phyloP scores from a whole-genome alignment of 2,329 filamentous ascomycete species.

The Botrytis hyacinthi region DNA sequence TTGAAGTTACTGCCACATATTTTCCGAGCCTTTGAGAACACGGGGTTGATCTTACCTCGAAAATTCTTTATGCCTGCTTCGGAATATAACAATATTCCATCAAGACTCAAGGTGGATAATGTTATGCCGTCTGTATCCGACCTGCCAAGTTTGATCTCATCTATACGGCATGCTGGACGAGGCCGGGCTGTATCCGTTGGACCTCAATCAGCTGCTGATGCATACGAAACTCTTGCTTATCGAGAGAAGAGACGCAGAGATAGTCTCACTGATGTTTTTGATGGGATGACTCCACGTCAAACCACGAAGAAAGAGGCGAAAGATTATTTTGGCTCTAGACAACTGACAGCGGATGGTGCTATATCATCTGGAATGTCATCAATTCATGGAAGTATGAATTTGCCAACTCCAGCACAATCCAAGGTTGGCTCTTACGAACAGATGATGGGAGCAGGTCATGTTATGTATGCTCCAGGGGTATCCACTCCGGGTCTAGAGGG shows the following conservation, averaged over 20 bases:
- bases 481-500: constrained; percentile 38
- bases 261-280: constrained; percentile 43
- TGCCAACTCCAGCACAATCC: constrained; percentile 47
- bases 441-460: constrained; percentile 68
- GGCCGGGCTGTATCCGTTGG: constrained; percentile 84
- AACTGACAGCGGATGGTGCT: constrained; percentile 29
- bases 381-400: constrained; percentile 40
- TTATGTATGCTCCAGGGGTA: constrained; percentile 40
- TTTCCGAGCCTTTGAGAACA: constrained; percentile 79
- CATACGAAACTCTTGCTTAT: constrained; percentile 92
- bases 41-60: constrained; percentile 76
- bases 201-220: constrained; percentile 93
- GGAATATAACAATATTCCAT: constrained; percentile 82
- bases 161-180: constrained; percentile 73
- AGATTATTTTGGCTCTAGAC: constrained; percentile 23
- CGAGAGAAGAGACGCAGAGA: constrained; percentile 68
- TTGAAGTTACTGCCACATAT: constrained; percentile 77
- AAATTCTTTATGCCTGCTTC: constrained; percentile 90
- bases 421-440: constrained; percentile 64
- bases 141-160: constrained; percentile 76
- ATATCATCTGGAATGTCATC: constrained; percentile 44
- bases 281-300: constrained; percentile 26
- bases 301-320: constrained; percentile 12
- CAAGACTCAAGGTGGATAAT: constrained; percentile 74
- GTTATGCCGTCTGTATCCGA: constrained; percentile 88